Conservation (phyloP, 306 rosid species). For the Cucurbita argyrosperma region DNA sequence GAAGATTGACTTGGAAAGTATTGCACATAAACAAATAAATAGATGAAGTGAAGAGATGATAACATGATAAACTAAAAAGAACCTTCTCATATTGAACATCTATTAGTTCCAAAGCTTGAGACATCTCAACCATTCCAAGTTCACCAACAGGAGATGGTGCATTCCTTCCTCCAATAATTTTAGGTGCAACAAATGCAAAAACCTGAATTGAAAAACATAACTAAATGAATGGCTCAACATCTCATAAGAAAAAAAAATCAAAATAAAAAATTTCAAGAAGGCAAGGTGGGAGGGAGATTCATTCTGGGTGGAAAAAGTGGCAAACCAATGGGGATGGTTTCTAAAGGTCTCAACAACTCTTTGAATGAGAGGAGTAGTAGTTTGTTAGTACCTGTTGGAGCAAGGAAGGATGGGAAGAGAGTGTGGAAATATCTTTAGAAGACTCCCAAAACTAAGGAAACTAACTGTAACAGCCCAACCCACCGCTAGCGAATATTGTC, state of each 20-base stretch:
- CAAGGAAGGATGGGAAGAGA: background rate
- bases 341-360: background rate
- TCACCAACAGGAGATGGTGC: conserved; percentile 96
- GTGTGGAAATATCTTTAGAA: background rate
- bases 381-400: background rate
- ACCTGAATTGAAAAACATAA: conserved; percentile 33
- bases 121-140: conserved; percentile 98
- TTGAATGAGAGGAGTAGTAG: background rate
- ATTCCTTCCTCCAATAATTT: conserved; percentile 78
- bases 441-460: background rate
- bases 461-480: background rate
- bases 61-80: conserved; percentile 37
- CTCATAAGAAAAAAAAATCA: background rate
- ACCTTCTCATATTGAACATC: conserved; percentile 86
- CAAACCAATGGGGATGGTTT: background rate
- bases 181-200: conserved; percentile 86
- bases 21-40: background rate
- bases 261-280: background rate
- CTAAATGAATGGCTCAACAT: background rate
- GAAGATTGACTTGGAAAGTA: background rate
- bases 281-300: background rate
- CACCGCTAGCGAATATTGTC: too few relatives aligned
- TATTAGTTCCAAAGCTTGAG: conserved; percentile 72
- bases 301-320: background rate
- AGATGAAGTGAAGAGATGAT: background rate